Base-by-base conservation (phyloP, 208 protist species). In the Strigomonas culicis region DNA sequence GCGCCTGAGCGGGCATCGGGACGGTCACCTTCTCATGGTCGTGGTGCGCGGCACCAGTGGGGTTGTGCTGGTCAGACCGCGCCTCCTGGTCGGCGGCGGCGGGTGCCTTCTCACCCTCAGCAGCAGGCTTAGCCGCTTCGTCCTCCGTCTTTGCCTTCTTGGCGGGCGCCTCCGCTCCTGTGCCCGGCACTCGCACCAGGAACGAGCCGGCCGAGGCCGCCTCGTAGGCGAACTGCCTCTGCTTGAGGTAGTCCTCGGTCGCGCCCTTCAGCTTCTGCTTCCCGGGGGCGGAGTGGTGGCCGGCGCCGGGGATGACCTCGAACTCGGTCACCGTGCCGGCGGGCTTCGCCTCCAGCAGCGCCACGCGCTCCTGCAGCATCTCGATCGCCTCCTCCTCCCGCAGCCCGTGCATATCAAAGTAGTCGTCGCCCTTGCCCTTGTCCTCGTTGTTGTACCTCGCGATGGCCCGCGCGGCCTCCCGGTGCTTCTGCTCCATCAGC, bases 371-470 rank as follows among this genome's bases (percentile, higher is more conserved):
- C 46, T 65, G 60, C 50, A 88, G 68, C 64, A 74, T 53, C 51
- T 72, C 61, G 53, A 83, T 74, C 19, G 77, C 81, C 67, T 88
- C 77, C 52, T 78, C 77, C 58, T 71, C 59, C 10, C 70, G 76
- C 53, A 88, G 71, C 0, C 77, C 81, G 69, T 88, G 77, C 65
- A 88, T 74, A 55, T 84, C 81, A 51, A 83, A 75, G 59, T 71
- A 84, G 28, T 77, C 65, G 46, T 79, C 69, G 6, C 75, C 80
- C 44, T 75, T 82, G n/a, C 77, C 77, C 34, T 76, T 82, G 32
- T 56, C 70, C 55, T 80, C 81, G 66, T 84, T 88, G 72, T 82
- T 83, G 75, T 75, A 63, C 34, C 34, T 41, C 15, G 68, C 74
- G 59, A 83, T 88, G 39, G 77, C 81, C 4, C 24, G 52, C 24